These are phyloP conservation scores for Geotrichum siamense DNA, from an alignment of 1,139 yeast species.

Conservation along the genomic window DNA sequence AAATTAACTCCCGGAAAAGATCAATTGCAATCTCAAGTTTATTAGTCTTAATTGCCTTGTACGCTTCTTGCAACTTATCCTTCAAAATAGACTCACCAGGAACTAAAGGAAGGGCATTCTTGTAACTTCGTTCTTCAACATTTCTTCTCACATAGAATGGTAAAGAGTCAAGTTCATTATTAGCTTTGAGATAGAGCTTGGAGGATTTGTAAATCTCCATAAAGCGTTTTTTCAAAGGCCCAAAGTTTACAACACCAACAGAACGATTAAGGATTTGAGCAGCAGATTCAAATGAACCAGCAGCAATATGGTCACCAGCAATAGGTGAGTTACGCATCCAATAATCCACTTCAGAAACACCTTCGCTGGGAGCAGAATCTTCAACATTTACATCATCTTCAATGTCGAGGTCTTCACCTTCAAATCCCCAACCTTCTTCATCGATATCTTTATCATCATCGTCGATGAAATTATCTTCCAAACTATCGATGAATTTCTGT, in stretches of 20 bases:
- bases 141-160: slow-evolving; percentile 64
- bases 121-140: slow-evolving; percentile 33
- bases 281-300: slow-evolving; percentile 95
- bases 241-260: slow-evolving; percentile 77
- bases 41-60: slow-evolving; percentile 74
- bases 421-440: slow-evolving; percentile 34
- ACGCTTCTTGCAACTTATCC: slow-evolving; percentile 59
- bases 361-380: slow-evolving; percentile 33
- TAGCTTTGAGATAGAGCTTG: slow-evolving; percentile 67
- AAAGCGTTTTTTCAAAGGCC: slow-evolving; percentile 78
- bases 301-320: slow-evolving; percentile 90
- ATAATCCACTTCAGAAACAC: slow-evolving; percentile 55
- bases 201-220: slow-evolving; percentile 75
- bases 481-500: slow-evolving; percentile 24
- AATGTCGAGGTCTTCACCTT: slow-evolving; percentile 54
- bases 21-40: slow-evolving; percentile 74
- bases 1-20: slow-evolving; percentile 70
- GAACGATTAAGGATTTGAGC: slow-evolving; percentile 87
- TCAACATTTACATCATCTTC: slow-evolving; percentile 44
- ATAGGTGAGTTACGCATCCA: slow-evolving; percentile 90
- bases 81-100: slow-evolving; percentile 67
- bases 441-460: slow-evolving; percentile 23
- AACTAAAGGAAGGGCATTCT: slow-evolving; percentile 52
- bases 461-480: slow-evolving; percentile 33
- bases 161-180: slow-evolving; percentile 66